Evolutionary conservation across 2,329 filamentous ascomycete species (phyloP).

Genomic region (Stagonosporopsis rhizophila): DNA sequence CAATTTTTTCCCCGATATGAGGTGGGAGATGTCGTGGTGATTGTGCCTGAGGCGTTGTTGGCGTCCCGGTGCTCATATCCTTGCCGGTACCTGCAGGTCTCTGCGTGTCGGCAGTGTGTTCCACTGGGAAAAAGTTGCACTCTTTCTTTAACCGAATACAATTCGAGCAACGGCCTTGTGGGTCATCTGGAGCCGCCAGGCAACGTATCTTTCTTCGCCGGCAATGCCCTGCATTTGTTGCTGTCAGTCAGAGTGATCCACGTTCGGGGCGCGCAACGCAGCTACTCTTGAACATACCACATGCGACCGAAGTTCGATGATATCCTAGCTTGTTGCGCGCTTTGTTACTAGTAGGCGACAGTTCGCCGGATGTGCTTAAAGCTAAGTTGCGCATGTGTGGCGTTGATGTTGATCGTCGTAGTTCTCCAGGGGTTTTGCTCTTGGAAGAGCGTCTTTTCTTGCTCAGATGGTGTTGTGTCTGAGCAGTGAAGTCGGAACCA

Average conservation of each 20-base stretch:
- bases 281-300: slow-evolving; percentile 71
- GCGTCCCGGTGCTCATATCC: slow-evolving; percentile 51
- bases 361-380: slow-evolving; percentile 47
- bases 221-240: slow-evolving; percentile 73
- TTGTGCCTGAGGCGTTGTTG: slow-evolving; percentile 58
- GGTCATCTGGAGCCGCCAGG: slow-evolving; percentile 75
- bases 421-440: slow-evolving; percentile 48
- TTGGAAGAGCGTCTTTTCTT: slow-evolving; percentile 51
- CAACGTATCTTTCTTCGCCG: slow-evolving; percentile 93
- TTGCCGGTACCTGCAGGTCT: slow-evolving; percentile 55
- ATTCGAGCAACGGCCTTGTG: slow-evolving; percentile 81
- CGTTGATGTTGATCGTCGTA: slow-evolving; percentile 55
- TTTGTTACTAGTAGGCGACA: slow-evolving; percentile 65
- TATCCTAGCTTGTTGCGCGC: slow-evolving; percentile 93
- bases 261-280: not conserved
- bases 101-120: slow-evolving; percentile 68
- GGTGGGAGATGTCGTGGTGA: slow-evolving; percentile 52
- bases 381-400: slow-evolving; percentile 56
- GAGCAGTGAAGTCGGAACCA: slow-evolving; percentile 26
- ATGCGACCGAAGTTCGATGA: slow-evolving; percentile 92
- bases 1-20: slow-evolving; percentile 35
- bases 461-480: slow-evolving; percentile 29
- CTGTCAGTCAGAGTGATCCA: slow-evolving; percentile 28
- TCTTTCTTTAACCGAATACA: slow-evolving; percentile 95
- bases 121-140: slow-evolving; percentile 90